These are phyloP conservation scores for Claviceps sp. DNA, from an alignment of 2,329 filamentous ascomycete genomes.

Conservation along the genomic window DNA sequence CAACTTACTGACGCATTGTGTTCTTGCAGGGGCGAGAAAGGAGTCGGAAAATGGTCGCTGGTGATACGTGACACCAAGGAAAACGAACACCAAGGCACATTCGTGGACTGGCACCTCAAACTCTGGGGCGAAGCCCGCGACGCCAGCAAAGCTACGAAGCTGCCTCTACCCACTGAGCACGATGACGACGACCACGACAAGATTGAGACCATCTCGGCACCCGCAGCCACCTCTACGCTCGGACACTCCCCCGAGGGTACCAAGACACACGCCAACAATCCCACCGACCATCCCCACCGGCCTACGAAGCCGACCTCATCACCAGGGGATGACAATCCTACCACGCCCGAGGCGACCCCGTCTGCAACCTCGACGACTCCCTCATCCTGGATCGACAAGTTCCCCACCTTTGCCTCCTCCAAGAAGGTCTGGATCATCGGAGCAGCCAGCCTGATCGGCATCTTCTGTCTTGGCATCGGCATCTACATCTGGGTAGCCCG, in stretches of 20 bases:
- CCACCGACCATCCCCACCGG: slow-evolving; percentile 52
- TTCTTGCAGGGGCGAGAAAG: slow-evolving; percentile 61
- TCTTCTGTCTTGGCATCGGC: slow-evolving; percentile 73
- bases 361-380: slow-evolving; percentile 16
- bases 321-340: background rate
- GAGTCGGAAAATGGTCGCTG: slow-evolving; percentile 81
- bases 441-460: slow-evolving; percentile 65
- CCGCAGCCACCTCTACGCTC: slow-evolving; percentile 23
- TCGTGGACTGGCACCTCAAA: slow-evolving; percentile 85
- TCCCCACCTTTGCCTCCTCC: slow-evolving; percentile 81
- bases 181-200: slow-evolving; percentile 74
- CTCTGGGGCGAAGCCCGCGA: slow-evolving; percentile 88
- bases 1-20: background rate
- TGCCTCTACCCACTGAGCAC: slow-evolving; percentile 70
- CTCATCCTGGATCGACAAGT: slow-evolving; percentile 69
- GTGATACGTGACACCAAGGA: slow-evolving; percentile 72
- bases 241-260: slow-evolving; percentile 34
- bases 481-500: slow-evolving; percentile 71
- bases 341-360: background rate
- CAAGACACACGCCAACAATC: slow-evolving; percentile 25
- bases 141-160: slow-evolving; percentile 52
- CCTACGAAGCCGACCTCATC: slow-evolving; percentile 32
- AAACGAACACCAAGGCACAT: slow-evolving; percentile 65
- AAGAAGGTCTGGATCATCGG: slow-evolving; percentile 92
- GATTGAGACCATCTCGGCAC: slow-evolving; percentile 31